Conservation (phyloP, 1,139 yeast species). For the Yamadazyma membranifaciens region DNA sequence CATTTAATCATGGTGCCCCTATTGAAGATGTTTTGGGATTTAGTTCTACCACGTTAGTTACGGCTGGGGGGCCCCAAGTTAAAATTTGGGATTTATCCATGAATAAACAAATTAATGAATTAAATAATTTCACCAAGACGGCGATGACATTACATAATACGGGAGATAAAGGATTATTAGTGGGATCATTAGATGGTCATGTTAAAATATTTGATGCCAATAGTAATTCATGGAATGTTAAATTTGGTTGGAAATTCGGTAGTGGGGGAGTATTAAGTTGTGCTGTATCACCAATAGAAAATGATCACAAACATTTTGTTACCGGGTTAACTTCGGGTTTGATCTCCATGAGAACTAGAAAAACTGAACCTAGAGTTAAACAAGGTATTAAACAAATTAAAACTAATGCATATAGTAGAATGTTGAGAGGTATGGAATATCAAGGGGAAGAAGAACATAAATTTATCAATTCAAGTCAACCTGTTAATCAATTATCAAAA, state of each 20-base stretch:
- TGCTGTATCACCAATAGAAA: conserved; percentile 77
- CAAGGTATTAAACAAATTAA: conserved; percentile 50
- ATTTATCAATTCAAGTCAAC: conserved; percentile 55
- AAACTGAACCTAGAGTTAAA: conserved; percentile 58
- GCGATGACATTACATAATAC: conserved; percentile 80
- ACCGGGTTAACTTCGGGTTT: conserved; percentile 94
- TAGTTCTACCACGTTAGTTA: conserved; percentile 74
- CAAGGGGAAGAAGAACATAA: conserved; percentile 85
- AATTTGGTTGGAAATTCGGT: conserved; percentile 97
- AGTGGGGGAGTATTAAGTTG: conserved; percentile 81
- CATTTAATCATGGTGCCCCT: conserved; percentile 50
- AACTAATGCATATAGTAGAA: conserved; percentile 60
- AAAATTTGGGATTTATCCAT: conserved; percentile 92
- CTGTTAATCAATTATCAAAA: conserved; percentile 48
- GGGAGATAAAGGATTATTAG: conserved; percentile 72
- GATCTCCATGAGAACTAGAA: conserved; percentile 83
- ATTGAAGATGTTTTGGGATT: conserved; percentile 85
- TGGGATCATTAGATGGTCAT: conserved; percentile 96
- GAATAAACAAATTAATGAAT: conserved; percentile 59
- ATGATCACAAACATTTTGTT: conserved; percentile 75
- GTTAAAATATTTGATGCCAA: conserved; percentile 88
- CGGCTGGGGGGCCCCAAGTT: conserved; percentile 85
- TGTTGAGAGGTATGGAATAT: conserved; percentile 90
- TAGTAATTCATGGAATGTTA: conserved; percentile 77
- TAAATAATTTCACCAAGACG: conserved; percentile 86